These are phyloP conservation scores for Tetragonia tetragonoides DNA, from an alignment of 148 eudicot species.

Conservation along the genomic window DNA sequence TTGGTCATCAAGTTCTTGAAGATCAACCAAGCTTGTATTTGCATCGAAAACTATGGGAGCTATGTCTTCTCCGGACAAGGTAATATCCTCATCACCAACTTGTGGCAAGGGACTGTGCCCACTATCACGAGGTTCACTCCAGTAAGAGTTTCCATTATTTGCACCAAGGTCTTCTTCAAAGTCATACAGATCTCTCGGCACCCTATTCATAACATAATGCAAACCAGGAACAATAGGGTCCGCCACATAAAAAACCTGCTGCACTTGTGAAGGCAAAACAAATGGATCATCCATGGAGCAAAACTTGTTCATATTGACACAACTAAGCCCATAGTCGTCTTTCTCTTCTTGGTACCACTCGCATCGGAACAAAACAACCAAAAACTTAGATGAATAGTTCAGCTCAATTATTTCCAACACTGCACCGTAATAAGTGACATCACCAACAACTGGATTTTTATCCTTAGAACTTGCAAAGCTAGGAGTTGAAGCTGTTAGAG, in stretches of 20 bases:
- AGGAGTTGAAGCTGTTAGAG: conserved; percentile 5
- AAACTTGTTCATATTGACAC: conserved; percentile 7
- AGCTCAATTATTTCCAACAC: conserved; percentile 24
- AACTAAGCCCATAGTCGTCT: neutral
- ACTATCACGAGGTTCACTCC: neutral
- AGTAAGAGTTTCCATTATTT: too few species aligned
- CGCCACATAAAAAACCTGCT: conserved; percentile 5
- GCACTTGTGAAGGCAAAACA: conserved; percentile 18
- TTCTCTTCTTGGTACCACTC: conserved; percentile 15
- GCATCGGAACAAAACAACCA: conserved; percentile 5
- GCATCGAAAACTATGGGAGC: neutral
- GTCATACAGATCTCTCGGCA: conserved; percentile 6
- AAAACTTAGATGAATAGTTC: conserved; percentile 13
- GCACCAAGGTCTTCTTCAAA: neutral
- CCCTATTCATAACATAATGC: conserved; percentile 7
- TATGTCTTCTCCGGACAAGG: neutral
- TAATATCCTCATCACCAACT: neutral
- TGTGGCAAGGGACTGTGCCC: neutral
- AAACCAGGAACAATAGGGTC: neutral
- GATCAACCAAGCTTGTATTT: neutral
- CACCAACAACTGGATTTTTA: conserved; percentile 11
- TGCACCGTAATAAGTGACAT: conserved; percentile 7
- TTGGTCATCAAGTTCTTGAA: neutral
- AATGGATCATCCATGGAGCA: neutral
- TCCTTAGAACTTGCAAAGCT: conserved; percentile 28